Evolutionary conservation across 495 filamentous ascomycete species (phyloP).

Genomic region (Daldinia loculata): DNA sequence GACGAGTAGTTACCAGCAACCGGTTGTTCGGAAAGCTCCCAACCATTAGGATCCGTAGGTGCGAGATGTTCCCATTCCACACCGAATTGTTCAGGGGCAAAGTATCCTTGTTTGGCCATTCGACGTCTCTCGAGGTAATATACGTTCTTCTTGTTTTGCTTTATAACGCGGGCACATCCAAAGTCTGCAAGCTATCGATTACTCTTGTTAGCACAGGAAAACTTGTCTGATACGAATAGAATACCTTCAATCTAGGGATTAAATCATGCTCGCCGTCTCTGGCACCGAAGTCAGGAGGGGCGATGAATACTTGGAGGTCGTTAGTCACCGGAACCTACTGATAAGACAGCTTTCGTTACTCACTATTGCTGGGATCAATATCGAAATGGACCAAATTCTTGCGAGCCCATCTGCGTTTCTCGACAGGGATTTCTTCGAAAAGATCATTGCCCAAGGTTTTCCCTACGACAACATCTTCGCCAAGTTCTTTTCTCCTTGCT

Average conservation of each 20-base stretch:
- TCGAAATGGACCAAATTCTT: constrained; percentile 36
- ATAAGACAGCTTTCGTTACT: background rate
- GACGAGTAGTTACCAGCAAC: constrained; percentile 31
- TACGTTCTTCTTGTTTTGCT: constrained; percentile 14
- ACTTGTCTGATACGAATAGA: background rate
- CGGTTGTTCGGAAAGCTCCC: constrained; percentile 17
- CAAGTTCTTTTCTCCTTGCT: background rate
- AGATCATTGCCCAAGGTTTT: constrained; percentile 18
- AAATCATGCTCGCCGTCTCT: constrained; percentile 26
- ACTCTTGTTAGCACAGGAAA: constrained; percentile 3
- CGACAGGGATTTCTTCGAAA: constrained; percentile 22
- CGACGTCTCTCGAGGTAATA: constrained; percentile 15
- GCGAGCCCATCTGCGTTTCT: constrained; percentile 13
- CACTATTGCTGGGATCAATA: constrained; percentile 35
- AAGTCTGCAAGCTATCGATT: constrained; percentile 33
- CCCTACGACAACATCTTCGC: background rate
- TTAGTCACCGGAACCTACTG: background rate
- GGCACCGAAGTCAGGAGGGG: constrained; percentile 9
- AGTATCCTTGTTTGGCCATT: constrained; percentile 15
- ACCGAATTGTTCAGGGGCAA: constrained; percentile 41
- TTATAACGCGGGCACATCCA: constrained; percentile 14
- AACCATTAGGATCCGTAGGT: background rate
- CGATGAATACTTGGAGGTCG: constrained; percentile 22
- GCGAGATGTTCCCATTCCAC: constrained; percentile 27
- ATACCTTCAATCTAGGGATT: constrained; percentile 35